Evolutionary conservation across 1,139 yeast genomes (phyloP), one percentile per base, ranked within the genome.

Genomic region (Fermentozyma sake): DNA sequence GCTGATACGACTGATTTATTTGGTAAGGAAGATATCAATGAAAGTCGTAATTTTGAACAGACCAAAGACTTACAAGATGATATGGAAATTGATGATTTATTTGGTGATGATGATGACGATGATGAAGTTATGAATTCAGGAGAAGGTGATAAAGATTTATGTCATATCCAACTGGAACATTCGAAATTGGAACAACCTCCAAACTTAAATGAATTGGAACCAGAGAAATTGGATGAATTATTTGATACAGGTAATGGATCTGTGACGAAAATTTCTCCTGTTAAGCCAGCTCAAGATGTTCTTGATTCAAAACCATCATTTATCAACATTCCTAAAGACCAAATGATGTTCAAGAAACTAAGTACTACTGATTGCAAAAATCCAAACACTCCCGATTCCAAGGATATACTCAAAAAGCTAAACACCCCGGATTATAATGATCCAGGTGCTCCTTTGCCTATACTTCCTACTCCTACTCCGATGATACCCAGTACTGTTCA

Each of bases 311-410:
- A n/a, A n/a, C 37, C 46, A 5, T 38, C 57, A 7, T 55, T 50
- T 33, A 42, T 72, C 30, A 80, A 76, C 42, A 75, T 76, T 18
- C 81, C 82, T 1, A 61, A 68, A 29, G 76, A 74, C 32, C 75
- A 76, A 42, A 74, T 76, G 71, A 38, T 34, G 31, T 29, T 42
- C 18, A 39, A 46, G 16, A 48, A 42, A 14, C 42, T 51, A 8
- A 56, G 65, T 4, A 55, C 63, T 3, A 81, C 81, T 0, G 58
- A 72, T n/a, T 81, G 81, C 42, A 72, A 66, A 28, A 93, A 82
- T 46, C 93, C 93, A 0, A 93, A 93, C 22, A 91, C 93, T 0
- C 93, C 93, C n/a, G n/a, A n/a, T n/a, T n/a, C n/a, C n/a, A n/a
- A n/a, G n/a, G n/a, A n/a, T n/a, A n/a, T n/a, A n/a, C n/a, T n/a